A percentile compares a stretch with the other conserved stretches of the same genome.
Conservation (phyloP, 2,329 filamentous ascomycete species). For the Thielaviopsis punctulata region DNA sequence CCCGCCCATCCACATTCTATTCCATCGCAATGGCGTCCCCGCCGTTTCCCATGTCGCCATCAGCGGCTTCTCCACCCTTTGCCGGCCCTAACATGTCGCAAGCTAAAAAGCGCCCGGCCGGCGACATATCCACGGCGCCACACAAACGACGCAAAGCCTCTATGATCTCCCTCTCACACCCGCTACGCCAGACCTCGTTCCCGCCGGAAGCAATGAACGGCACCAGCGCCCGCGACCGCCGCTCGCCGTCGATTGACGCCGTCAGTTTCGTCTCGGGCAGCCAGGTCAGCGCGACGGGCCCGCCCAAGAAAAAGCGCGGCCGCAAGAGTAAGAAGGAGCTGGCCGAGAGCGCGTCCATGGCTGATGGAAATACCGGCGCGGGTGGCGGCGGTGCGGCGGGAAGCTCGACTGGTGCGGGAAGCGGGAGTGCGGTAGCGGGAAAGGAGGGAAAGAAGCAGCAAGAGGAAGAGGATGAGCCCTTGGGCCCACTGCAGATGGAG, state of each 20-base stretch:
- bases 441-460: constrained; percentile 32
- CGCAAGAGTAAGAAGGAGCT: constrained; percentile 42
- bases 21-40: constrained; percentile 35
- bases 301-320: constrained; percentile 41
- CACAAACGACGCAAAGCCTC: constrained; percentile 58
- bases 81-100: constrained; percentile 32
- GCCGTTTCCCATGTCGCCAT: constrained; percentile 31
- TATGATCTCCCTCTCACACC: constrained; percentile 43
- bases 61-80: constrained; percentile 38
- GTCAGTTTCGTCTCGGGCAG: constrained; percentile 45
- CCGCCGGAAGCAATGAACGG: constrained; percentile 36
- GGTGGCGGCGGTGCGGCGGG: constrained; percentile 19
- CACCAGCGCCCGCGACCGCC: constrained; percentile 18
- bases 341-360: constrained; percentile 25
- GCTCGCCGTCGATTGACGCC: constrained; percentile 49
- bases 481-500: constrained; percentile 25
- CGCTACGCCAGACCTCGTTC: constrained; percentile 67
- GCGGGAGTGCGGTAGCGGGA: constrained; percentile 24
- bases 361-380: constrained; percentile 25
- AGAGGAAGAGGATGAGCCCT: constrained; percentile 39
- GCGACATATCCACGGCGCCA: constrained; percentile 30
- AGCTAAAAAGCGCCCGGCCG: constrained; percentile 42
- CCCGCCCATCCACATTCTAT: background rate
- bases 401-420: constrained; percentile 29
- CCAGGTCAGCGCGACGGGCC: constrained; percentile 29